Conservation (phyloP, 1,284 basidiomycete genomes). For the Ganoderma resinaceum region DNA sequence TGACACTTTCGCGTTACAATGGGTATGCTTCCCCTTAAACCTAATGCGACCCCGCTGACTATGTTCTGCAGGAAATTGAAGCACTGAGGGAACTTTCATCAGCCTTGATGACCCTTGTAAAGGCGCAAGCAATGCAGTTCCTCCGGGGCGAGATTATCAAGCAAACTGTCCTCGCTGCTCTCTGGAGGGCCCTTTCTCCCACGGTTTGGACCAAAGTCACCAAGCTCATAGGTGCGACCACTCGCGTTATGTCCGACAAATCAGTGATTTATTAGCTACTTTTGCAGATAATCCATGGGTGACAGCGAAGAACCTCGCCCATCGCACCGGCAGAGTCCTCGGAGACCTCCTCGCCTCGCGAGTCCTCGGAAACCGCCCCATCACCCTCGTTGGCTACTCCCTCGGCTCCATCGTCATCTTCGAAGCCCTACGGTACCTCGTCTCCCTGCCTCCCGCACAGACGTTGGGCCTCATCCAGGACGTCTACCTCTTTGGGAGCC, state of each 20-base stretch:
- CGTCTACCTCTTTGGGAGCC: slow-evolving; percentile 78
- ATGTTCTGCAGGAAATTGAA: slow-evolving; percentile 55
- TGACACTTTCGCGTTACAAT: slow-evolving; percentile 65
- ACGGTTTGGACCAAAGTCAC: slow-evolving; percentile 60
- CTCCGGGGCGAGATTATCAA: slow-evolving; percentile 56
- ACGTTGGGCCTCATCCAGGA: slow-evolving; percentile 70
- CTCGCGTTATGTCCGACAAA: neutral
- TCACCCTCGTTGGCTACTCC: slow-evolving; percentile 64
- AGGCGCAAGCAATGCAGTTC: slow-evolving; percentile 57
- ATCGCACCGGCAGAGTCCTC: slow-evolving; percentile 63
- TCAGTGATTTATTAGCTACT: neutral
- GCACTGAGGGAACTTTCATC: slow-evolving; percentile 57
- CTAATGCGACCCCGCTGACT: neutral
- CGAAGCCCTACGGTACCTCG: slow-evolving; percentile 51
- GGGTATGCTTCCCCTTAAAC: slow-evolving; percentile 46
- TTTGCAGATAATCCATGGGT: slow-evolving; percentile 58
- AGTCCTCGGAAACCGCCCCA: slow-evolving; percentile 62
- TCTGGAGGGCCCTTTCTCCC: slow-evolving; percentile 59
- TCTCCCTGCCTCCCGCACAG: slow-evolving; percentile 48
- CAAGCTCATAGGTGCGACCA: slow-evolving; percentile 55
- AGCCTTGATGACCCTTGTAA: slow-evolving; percentile 54
- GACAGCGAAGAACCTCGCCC: slow-evolving; percentile 57
- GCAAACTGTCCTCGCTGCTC: slow-evolving; percentile 56
- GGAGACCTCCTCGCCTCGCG: slow-evolving; percentile 58
- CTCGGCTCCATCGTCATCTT: slow-evolving; percentile 63